phyloP scores from a whole-genome alignment of 2,329 filamentous ascomycete genomes.

The Xylogone sp. region DNA sequence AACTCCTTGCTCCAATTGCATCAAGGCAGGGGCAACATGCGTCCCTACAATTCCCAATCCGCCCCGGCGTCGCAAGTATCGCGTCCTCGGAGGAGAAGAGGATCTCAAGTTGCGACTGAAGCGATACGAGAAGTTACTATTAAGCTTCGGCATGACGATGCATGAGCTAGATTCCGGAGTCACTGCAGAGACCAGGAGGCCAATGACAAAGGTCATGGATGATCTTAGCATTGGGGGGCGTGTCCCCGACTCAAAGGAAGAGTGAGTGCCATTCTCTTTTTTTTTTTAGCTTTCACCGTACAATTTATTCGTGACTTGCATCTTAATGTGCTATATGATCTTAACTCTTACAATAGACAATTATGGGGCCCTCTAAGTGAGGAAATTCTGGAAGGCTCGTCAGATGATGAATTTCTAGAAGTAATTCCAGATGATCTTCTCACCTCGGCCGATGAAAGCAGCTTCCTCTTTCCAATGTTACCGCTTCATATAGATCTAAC shows the following conservation, averaged over 20 bases:
- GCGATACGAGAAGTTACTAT: conserved; percentile 22
- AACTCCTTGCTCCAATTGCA: conserved; percentile 27
- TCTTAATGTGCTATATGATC: not conserved
- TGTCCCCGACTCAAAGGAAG: not conserved
- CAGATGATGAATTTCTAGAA: conserved; percentile 27
- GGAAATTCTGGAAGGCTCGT: conserved; percentile 27
- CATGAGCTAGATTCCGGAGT: conserved; percentile 6
- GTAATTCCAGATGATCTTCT: conserved; percentile 36
- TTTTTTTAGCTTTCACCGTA: conserved; percentile 21
- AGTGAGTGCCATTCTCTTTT: not conserved
- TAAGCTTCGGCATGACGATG: conserved; percentile 20
- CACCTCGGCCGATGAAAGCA: conserved; percentile 33
- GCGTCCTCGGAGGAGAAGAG: conserved; percentile 20
- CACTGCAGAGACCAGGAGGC: not conserved
- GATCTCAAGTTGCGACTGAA: conserved; percentile 20
- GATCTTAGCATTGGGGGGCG: not conserved
- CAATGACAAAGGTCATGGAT: not conserved
- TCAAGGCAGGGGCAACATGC: conserved; percentile 24
- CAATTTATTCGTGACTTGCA: not conserved
- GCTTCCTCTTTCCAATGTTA: conserved; percentile 41
- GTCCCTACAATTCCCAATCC: conserved; percentile 19
- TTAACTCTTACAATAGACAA: not conserved
- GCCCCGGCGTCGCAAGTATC: conserved; percentile 19
- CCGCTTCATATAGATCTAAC: conserved; percentile 36
- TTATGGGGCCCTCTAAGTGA: conserved; percentile 10